Evolutionary conservation across 192 early-diverging fungal species (phyloP), one percentile per base, ranked within the genome.

Genomic region (Podila epigama): DNA sequence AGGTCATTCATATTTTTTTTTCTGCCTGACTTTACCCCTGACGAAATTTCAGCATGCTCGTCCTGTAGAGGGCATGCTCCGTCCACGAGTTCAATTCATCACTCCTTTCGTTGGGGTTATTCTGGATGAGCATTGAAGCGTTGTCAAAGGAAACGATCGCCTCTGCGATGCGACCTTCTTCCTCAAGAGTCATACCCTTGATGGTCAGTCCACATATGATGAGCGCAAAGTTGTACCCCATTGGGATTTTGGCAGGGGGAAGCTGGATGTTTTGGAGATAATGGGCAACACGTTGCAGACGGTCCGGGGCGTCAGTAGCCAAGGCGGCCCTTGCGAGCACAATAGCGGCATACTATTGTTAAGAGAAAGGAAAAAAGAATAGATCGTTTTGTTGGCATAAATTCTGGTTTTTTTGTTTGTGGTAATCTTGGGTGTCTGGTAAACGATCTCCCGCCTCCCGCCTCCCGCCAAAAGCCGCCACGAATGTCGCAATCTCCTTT

Each of bases 31-130:
- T 53, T 58, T 84, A 87, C 84, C 70, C 70, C 32, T 73, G 66
- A 53, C 75, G 58, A 35, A 82, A 40, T 44, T 79, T 82, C 29
- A 90, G 60, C 72, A 92, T 79, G n/a, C 84, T 75, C 1, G 83
- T 83, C 32, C 89, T 88, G 71, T 92, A 94, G 66, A 94, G 79
- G 15, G 89, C 89, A 42, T 90, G 86, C 65, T 94, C 91, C 10
- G 84, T 68, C 90, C 92, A 92, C 48, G 89, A 85, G 22, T 83
- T 62, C 32, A 90, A 71, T 60, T 92, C 88, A 51, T 87, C 83
- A 27, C 79, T 61, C 40, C 67, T 58, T 55, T 81, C 82, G 9
- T 75, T 68, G 55, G 82, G 62, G 51, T 85, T 50, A 75, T 83
- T 61, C 66, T 82, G 39, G 61, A 89, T 55, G 1, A 83, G 80